These are phyloP conservation scores for Priceomyces fermenticarens DNA, from an alignment of 805 yeast genomes.

Conservation along the genomic window DNA sequence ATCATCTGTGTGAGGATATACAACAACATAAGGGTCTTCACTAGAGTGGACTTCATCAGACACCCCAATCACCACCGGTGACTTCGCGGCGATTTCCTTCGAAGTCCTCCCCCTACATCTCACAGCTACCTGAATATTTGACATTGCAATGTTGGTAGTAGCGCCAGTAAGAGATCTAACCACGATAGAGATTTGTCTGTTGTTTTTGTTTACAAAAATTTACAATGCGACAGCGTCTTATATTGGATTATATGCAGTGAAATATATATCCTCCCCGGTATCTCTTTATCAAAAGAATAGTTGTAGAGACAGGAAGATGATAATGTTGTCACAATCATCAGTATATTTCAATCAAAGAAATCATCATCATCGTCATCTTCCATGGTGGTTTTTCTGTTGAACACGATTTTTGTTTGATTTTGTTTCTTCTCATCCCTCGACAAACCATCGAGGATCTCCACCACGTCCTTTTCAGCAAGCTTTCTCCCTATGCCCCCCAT, in stretches of 20 bases:
- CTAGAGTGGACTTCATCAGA: slow-evolving; percentile 33
- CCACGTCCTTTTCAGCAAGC: slow-evolving; percentile 78
- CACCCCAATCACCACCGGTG: slow-evolving; percentile 47
- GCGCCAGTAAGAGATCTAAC: background rate
- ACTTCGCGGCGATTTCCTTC: slow-evolving; percentile 41
- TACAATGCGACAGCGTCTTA: no score
- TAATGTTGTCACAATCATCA: no score
- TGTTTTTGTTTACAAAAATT: slow-evolving; percentile 7
- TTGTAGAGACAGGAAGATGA: no score
- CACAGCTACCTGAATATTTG: slow-evolving; percentile 50
- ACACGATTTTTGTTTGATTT: slow-evolving; percentile 64
- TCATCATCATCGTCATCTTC: slow-evolving; percentile 34
- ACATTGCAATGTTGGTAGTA: slow-evolving; percentile 13
- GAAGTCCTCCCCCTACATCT: slow-evolving; percentile 52
- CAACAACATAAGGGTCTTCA: slow-evolving; percentile 19
- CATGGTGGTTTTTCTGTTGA: slow-evolving; percentile 45
- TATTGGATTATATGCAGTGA: slow-evolving; percentile 2
- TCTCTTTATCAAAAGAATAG: no score
- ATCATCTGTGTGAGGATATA: slow-evolving; percentile 8
- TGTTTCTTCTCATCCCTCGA: slow-evolving; percentile 66
- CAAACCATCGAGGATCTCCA: slow-evolving; percentile 76
- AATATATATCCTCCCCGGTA: background rate
- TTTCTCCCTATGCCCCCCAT: slow-evolving; percentile 75
- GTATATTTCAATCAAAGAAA: slow-evolving; percentile 24
- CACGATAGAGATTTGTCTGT: background rate